phyloP scores from a whole-genome alignment of 441 rosid genomes.

The Erodium moschatum region DNA sequence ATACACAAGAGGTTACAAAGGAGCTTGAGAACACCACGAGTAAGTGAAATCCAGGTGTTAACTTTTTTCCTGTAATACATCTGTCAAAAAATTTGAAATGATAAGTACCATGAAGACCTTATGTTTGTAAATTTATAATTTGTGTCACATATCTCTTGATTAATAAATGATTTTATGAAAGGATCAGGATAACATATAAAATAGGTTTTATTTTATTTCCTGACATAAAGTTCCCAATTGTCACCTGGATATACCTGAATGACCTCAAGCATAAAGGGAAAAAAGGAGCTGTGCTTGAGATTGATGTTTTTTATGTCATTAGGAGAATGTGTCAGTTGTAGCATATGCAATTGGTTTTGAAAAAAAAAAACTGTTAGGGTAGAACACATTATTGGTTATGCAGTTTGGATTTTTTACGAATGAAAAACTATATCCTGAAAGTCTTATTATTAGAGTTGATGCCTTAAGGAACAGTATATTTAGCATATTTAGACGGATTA shows the following conservation, averaged over 20 bases:
- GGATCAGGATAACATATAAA: neutral
- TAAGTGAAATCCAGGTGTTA: slow-evolving; percentile 20
- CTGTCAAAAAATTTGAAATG: neutral
- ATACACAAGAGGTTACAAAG: slow-evolving; percentile 56
- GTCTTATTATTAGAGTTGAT: too few species aligned
- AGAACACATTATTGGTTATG: neutral
- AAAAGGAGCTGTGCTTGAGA: neutral
- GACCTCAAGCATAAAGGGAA: neutral
- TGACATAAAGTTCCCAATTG: neutral
- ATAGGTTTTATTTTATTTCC: neutral
- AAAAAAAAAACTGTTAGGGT: neutral
- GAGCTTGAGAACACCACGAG: slow-evolving; percentile 98
- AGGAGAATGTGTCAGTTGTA: neutral
- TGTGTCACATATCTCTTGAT: neutral
- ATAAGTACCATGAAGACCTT: neutral
- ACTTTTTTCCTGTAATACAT: neutral
- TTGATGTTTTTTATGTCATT: neutral
- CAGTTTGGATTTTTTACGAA: neutral
- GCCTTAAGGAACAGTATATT: too few species aligned
- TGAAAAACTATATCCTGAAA: too few species aligned
- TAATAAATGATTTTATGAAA: neutral
- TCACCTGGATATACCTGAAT: neutral
- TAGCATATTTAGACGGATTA: too few species aligned
- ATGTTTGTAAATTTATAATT: neutral
- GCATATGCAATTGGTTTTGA: neutral